Percentiles rank a stretch among this genome's conserved stretches.
Conservation (phyloP, 2,329 filamentous ascomycete genomes). For the Ascochyta koolunga region DNA sequence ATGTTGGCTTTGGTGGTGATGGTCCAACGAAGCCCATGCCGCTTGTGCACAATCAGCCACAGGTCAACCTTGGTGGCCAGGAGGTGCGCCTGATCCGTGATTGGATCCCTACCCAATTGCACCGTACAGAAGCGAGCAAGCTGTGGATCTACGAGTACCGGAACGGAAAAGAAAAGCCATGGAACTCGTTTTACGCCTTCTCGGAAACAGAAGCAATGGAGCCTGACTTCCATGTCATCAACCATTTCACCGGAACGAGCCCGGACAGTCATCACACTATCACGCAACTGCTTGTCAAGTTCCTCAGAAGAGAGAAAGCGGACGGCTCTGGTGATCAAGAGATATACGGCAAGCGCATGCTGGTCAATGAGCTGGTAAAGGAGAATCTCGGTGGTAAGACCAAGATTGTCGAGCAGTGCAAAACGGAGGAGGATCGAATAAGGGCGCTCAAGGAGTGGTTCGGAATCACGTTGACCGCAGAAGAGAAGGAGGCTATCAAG, state of each 20-base stretch:
- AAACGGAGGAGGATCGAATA: slow-evolving; percentile 49
- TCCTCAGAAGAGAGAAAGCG: slow-evolving; percentile 42
- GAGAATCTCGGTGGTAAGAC: slow-evolving; percentile 52
- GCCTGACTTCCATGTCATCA: slow-evolving; percentile 50
- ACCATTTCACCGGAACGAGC: slow-evolving; percentile 43
- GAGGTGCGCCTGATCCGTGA: slow-evolving; percentile 61
- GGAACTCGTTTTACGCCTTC: slow-evolving; percentile 54
- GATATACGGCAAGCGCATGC: slow-evolving; percentile 45
- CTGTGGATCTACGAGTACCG: slow-evolving; percentile 69
- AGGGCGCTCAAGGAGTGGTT: slow-evolving; percentile 49
- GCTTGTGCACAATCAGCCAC: slow-evolving; percentile 51
- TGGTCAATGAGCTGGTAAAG: slow-evolving; percentile 54
- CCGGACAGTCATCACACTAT: slow-evolving; percentile 42
- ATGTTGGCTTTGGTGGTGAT: slow-evolving; percentile 70
- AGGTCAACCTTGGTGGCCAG: slow-evolving; percentile 61
- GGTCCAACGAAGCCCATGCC: slow-evolving; percentile 64
- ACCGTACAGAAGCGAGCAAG: slow-evolving; percentile 46
- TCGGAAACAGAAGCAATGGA: slow-evolving; percentile 49
- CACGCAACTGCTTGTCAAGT: slow-evolving; percentile 48
- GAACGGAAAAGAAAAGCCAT: slow-evolving; percentile 42
- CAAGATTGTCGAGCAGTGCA: slow-evolving; percentile 45
- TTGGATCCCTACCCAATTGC: slow-evolving; percentile 55
- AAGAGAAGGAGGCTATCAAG: slow-evolving; percentile 45
- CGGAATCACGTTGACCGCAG: slow-evolving; percentile 46
- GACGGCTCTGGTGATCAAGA: slow-evolving; percentile 38